Percentiles rank a stretch among this genome's conserved stretches.
Conservation (phyloP, 2,329 filamentous ascomycete species). For the Scedosporium aurantiacum region DNA sequence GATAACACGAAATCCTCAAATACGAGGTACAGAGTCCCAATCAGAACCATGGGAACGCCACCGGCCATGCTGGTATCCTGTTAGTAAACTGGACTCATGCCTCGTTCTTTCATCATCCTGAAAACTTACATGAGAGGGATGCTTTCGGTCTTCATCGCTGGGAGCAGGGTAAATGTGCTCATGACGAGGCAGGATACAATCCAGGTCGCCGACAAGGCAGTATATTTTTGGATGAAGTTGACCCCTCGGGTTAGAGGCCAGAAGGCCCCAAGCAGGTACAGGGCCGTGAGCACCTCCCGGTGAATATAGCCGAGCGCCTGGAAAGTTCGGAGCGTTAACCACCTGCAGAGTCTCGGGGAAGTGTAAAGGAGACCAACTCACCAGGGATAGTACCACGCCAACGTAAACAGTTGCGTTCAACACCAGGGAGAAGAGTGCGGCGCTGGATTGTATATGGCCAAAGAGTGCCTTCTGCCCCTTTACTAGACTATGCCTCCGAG, state of each 20-base stretch:
- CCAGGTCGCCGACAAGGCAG: constrained; percentile 59
- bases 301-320: constrained; percentile 88
- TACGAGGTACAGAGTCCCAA: constrained; percentile 67
- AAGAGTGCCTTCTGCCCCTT: constrained; percentile 60
- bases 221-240: constrained; percentile 58
- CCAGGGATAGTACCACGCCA: constrained; percentile 66
- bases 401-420: constrained; percentile 59
- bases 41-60: constrained; percentile 63
- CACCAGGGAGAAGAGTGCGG: constrained; percentile 45
- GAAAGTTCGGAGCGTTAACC: neutral
- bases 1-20: constrained; percentile 57
- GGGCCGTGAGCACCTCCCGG: constrained; percentile 71
- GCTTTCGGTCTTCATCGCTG: constrained; percentile 76
- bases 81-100: constrained; percentile 51
- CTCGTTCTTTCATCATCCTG: constrained; percentile 69
- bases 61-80: constrained; percentile 50
- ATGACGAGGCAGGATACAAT: constrained; percentile 65
- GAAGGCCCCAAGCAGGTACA: constrained; percentile 63
- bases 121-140: constrained; percentile 60
- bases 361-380: constrained; percentile 25
- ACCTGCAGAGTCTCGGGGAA: neutral
- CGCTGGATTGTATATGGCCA: constrained; percentile 51
- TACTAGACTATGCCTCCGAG: constrained; percentile 56
- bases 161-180: constrained; percentile 83
- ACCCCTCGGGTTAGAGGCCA: constrained; percentile 71